Evolutionary conservation across 2,329 filamentous ascomycete species (phyloP), one percentile per base, ranked within the genome.

Genomic region (Venturia pyrina): DNA sequence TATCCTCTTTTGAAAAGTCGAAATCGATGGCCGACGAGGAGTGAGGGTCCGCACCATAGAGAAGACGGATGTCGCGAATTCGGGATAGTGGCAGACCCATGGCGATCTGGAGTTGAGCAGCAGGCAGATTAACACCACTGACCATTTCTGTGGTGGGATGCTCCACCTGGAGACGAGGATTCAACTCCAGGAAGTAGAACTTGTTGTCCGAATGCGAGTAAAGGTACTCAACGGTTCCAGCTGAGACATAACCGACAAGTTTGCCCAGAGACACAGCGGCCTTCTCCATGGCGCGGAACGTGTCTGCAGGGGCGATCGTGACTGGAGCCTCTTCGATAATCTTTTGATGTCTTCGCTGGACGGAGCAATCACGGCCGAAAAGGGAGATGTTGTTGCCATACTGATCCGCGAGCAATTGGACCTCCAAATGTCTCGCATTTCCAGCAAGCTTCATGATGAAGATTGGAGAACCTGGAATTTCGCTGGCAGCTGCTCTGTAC

Each of bases 391-490:
- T 98, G 86, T 99, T 97, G 75, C 96, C 95, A 77, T 99, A 99
- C 83, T 99, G 92, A 82, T 99, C 96, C 70, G 95, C 96, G 65
- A 99, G 84, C 70, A 99, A 83, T 81, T 99, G 95, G 67, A 99
- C 96, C 79, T 99, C 95, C 80, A 99, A 82, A 84, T 99, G 95
- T 71, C 95, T 85, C 50, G 95, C 95, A 75, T 96, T 96, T 71
- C 93, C 95, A 62, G 95, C 95, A 69, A 99, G 83, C 86, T 99
- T 97, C 95, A 99, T 99, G 81, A 99, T 96, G 85, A 99, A 99
- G 79, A 99, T 99, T 71, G 96, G 95, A 40, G 95, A 99, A 61
- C 96, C 96, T 13, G 95, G 96, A 71, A 99, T 98, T 78, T 99
- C 96, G 77, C 89, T 96, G 5, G 95, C 93, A 28, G 96, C 95